Base-by-base conservation (phyloP, 371 early-diverging fungal species). In the Mucor saturninus region DNA sequence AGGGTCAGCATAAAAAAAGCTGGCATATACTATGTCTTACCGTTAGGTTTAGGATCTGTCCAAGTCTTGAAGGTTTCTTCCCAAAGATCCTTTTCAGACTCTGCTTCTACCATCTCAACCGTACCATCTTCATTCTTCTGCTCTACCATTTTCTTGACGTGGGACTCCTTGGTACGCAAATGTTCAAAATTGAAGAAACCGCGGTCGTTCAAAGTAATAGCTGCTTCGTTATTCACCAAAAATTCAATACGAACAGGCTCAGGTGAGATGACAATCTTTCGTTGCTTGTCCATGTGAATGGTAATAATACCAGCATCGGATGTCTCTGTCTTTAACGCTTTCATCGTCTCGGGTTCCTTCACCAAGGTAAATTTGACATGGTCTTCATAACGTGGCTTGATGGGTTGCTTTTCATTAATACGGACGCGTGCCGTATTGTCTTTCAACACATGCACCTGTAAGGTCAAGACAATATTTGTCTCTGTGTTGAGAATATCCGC, bases 11-110 rank as follows among this genome's bases (percentile, higher is more conserved):
- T 32, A 53, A 30, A 31, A 21, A 7, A 13, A 21, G 21, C 21
- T 21, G 1, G 21, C 29, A 15, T 31, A 42, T 54, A 8, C 8
- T 26, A 15, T 50, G 28, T 13, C 11, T 50, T 50, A 50, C 50
- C 98, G 69, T 89, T 80, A 2, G 97, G 97, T 76, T 97, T 98
- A 35, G 89, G 81, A 74, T 98, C 99, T 3, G 86, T 87, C 82
- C 89, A 89, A 0, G 90, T 83, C 59, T 88, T 90, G 78, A 96
- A 98, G 10, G 81, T 77, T 72, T 98, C 99, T 61, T 93, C 91
- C 94, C 96, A 95, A 54, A 86, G 58, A 60, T 86, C 93, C 29
- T 64, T 63, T 54, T 91, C 91, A 28, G 84, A 84, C 15, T 68
- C 65, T 26, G 74, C 69, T 65, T 83, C 69, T 38, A 85, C 83